Evolutionary conservation across 768 basidiomycete genomes (phyloP).

Genomic region (Amanita polypyramis): DNA sequence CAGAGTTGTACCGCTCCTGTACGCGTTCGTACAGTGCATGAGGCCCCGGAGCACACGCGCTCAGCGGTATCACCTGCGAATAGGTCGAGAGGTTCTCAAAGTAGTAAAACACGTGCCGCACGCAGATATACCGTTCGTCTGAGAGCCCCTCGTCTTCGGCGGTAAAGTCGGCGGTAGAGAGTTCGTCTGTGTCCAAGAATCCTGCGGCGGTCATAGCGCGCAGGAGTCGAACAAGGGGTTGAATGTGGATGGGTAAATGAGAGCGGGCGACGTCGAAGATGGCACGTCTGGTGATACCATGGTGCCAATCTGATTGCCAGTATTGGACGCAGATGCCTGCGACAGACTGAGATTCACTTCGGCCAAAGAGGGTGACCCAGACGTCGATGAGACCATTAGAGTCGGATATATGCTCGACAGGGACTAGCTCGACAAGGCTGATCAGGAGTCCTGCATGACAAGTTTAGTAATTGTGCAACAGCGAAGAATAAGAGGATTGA

Average conservation of each 20-base stretch:
- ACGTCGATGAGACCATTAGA: slow-evolving; percentile 63
- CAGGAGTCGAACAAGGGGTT: slow-evolving; percentile 59
- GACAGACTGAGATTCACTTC: slow-evolving; percentile 57
- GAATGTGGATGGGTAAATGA: slow-evolving; percentile 74
- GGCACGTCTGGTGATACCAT: slow-evolving; percentile 58
- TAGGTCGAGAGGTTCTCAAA: slow-evolving; percentile 62
- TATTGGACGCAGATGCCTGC: slow-evolving; percentile 68
- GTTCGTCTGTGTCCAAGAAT: slow-evolving; percentile 64
- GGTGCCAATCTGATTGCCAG: slow-evolving; percentile 72
- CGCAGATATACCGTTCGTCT: slow-evolving; percentile 48
- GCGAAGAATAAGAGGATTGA: slow-evolving; percentile 19
- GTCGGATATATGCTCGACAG: slow-evolving; percentile 68
- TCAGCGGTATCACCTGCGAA: slow-evolving; percentile 61
- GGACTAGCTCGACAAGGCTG: slow-evolving; percentile 61
- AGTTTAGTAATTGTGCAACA: slow-evolving; percentile 4
- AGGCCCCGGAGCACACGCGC: slow-evolving; percentile 44
- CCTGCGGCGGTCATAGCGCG: slow-evolving; percentile 70
- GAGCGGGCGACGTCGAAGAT: slow-evolving; percentile 76
- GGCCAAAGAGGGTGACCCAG: slow-evolving; percentile 73
- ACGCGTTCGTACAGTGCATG: slow-evolving; percentile 66
- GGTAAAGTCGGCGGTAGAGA: slow-evolving; percentile 41
- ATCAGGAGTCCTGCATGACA: slow-evolving; percentile 58
- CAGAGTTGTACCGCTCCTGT: slow-evolving; percentile 47
- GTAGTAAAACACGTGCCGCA: slow-evolving; percentile 65
- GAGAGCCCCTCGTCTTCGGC: slow-evolving; percentile 27